Percentiles rank a stretch among this genome's conserved stretches.
Conservation (phyloP, 1,284 basidiomycete genomes). For the Violaceomyces palustris region DNA sequence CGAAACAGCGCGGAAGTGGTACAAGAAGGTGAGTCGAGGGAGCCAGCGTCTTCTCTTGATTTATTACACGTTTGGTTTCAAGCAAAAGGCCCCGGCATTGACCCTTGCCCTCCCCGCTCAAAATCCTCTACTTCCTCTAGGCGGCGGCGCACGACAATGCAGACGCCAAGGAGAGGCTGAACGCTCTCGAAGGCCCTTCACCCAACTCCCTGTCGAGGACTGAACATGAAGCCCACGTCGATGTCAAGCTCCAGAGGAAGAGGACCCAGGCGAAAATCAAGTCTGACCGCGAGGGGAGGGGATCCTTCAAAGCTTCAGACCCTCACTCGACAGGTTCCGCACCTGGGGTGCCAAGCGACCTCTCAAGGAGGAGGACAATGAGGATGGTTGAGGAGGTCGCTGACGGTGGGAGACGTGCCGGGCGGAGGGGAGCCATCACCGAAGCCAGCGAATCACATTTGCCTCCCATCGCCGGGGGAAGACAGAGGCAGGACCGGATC, state of each 20-base stretch:
- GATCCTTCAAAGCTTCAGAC: conserved; percentile 2
- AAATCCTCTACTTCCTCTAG: no score
- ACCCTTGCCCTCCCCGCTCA: no score
- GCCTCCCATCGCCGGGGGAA: no score
- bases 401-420: conserved; percentile 12
- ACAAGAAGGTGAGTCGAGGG: no score
- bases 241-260: conserved; percentile 72
- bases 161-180: conserved; percentile 72
- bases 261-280: conserved; percentile 66
- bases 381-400: conserved; percentile 39
- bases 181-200: conserved; percentile 61
- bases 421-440: not conserved
- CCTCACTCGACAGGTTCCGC: not conserved
- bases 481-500: no score
- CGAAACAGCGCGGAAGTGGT: conserved; percentile 67
- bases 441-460: conserved; percentile 1
- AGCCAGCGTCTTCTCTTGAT: no score
- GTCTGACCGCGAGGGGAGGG: conserved; percentile 27
- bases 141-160: conserved; percentile 73
- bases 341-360: not conserved
- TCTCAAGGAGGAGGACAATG: conserved; percentile 32
- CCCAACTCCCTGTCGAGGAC: conserved; percentile 66
- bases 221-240: conserved; percentile 74
- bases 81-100: no score
- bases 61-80: no score